Conservation (phyloP, 345 rosid species). For the Clausena lansium region DNA sequence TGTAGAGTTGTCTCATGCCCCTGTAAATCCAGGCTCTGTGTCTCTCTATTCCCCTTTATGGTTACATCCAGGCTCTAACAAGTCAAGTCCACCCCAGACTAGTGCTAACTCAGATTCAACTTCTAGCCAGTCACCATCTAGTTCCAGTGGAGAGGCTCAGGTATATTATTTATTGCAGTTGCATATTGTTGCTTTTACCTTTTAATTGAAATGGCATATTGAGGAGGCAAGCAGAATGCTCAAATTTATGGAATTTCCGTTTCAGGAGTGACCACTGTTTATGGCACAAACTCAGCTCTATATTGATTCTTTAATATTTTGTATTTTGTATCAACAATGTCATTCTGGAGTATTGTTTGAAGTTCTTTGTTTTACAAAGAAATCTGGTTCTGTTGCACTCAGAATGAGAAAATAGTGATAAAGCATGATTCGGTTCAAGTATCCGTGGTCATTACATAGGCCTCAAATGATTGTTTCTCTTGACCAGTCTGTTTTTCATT, state of each 20-base stretch:
- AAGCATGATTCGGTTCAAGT: neutral
- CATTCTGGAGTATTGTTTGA: neutral
- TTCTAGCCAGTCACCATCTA: slow-evolving; percentile 56
- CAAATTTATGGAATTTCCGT: neutral
- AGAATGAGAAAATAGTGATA: neutral
- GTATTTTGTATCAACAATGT: neutral
- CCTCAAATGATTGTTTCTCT: slow-evolving; percentile 11
- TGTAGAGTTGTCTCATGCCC: slow-evolving; percentile 30
- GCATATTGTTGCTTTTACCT: neutral
- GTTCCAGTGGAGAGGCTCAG: slow-evolving; percentile 67
- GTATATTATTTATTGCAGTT: slow-evolving; percentile 26
- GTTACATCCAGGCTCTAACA: slow-evolving; percentile 35
- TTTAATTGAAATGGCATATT: slow-evolving; percentile 10
- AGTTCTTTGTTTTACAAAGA: neutral
- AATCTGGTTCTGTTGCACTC: neutral
- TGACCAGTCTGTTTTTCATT: slow-evolving; percentile 15
- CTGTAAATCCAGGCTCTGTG: slow-evolving; percentile 26
- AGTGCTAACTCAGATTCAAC: slow-evolving; percentile 54
- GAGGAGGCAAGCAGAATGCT: neutral
- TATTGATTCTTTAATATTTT: neutral
- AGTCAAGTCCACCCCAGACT: slow-evolving; percentile 51
- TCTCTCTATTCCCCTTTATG: slow-evolving; percentile 33
- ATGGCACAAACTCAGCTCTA: neutral
- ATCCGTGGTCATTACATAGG: neutral
- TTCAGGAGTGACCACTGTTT: neutral